Evolutionary conservation across 495 filamentous ascomycete genomes (phyloP), one percentile per base, ranked within the genome.

Genomic region (Annulohypoxylon stygium): DNA sequence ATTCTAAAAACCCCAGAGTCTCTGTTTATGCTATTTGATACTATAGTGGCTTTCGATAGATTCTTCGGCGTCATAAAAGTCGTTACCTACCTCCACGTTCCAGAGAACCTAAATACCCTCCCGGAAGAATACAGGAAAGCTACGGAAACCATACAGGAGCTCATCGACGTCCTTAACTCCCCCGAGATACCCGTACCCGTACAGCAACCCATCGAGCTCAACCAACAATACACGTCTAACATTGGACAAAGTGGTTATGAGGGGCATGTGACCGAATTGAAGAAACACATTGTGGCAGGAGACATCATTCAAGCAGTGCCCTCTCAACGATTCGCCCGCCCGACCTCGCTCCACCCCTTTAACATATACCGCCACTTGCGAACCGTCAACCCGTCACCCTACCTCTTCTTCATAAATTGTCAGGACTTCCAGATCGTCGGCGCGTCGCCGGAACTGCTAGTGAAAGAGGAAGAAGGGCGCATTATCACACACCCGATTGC

Each of bases 271-370:
- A 89, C 83, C 2, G 83, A 78, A 7, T 83, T 99, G 62, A 97
- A 97, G 82, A 82, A 91, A 74, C 95, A 98, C 84, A 98, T 99
- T 73, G 85, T 86, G 73, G 87, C 88, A 54, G 96, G 96, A 57
- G 93, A 97, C 84, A 98, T 99, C 78, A 98, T 99, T 84, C 96
- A 99, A 80, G 93, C 94, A 0, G 96, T 98, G 2, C 96, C 96
- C 1, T 97, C 94, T 30, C 96, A 99, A 82, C 90, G 96, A 48
- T 90, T 98, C 76, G 92, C 94, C 0, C 88, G 96, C 12, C 93
- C 94, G 20, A 99, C 96, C 11, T 87, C 88, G 43, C 86, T 99
- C 23, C 96, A 98, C 79, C 94, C 96, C 0, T 99, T 97, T 86
- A 99, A 99, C 85, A 94, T 99, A 81, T 99, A 98, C 88, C 92